These are phyloP conservation scores for Selaginella tamariscina DNA, from an alignment of 75 land plant genomes.

Conservation along the genomic window DNA sequence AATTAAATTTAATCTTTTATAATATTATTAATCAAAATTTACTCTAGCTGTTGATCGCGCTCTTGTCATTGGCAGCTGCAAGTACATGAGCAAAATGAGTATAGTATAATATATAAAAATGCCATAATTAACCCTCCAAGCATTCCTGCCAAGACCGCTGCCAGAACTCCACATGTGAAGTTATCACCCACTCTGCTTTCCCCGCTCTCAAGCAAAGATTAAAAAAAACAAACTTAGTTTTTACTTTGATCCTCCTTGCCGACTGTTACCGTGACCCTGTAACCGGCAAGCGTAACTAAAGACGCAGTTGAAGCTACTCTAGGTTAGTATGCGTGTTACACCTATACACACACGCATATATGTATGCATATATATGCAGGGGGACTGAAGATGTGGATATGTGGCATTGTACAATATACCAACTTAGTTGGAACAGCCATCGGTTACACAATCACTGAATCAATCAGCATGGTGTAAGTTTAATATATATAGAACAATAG, in stretches of 20 bases:
- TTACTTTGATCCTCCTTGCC: not conserved
- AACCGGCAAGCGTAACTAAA: not conserved
- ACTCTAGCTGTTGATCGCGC: slow-evolving; percentile 12
- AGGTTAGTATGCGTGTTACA: not conserved
- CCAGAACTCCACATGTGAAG: slow-evolving; percentile 20
- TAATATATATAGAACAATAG: not conserved
- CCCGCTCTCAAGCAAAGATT: not conserved
- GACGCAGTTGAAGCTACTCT: not conserved
- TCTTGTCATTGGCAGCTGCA: slow-evolving; percentile 5
- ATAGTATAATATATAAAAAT: not conserved
- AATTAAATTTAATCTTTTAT: not conserved
- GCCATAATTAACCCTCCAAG: slow-evolving; percentile 27
- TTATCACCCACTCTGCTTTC: not conserved
- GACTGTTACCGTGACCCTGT: not conserved
- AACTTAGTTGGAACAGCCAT: slow-evolving; percentile 45
- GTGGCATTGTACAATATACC: slow-evolving; percentile 51
- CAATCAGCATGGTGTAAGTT: slow-evolving; percentile 73
- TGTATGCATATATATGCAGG: not conserved
- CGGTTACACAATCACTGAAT: slow-evolving; percentile 65
- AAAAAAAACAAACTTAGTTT: not conserved
- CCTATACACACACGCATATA: not conserved
- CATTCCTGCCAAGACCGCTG: slow-evolving; percentile 24
- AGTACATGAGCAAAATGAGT: slow-evolving; percentile 1
- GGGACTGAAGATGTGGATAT: slow-evolving; percentile 20
- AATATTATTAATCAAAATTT: not conserved